Percentiles rank a stretch among this genome's conserved stretches.
These are phyloP conservation scores for Neonectria punicea DNA, from an alignment of 2,329 filamentous ascomycete genomes.

Conservation along the genomic window DNA sequence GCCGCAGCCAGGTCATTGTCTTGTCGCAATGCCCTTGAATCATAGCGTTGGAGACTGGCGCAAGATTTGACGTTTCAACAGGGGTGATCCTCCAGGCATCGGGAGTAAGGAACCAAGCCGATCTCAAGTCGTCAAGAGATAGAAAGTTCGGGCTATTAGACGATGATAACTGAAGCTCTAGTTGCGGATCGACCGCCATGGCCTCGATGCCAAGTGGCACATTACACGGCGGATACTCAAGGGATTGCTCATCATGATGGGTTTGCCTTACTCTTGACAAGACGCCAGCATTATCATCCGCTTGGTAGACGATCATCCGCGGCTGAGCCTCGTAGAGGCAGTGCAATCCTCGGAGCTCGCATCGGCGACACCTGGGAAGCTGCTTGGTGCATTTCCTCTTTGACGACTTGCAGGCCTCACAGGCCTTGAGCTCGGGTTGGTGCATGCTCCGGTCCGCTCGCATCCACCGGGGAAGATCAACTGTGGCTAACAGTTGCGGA, in stretches of 20 bases:
- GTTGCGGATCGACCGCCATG: background rate
- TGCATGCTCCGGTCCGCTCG: background rate
- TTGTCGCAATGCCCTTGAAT: slow-evolving; percentile 16
- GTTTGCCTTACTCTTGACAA: background rate
- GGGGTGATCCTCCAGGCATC: slow-evolving; percentile 18
- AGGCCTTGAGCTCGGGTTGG: slow-evolving; percentile 17
- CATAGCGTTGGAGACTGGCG: slow-evolving; percentile 12
- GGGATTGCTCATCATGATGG: background rate
- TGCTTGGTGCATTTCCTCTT: slow-evolving; percentile 36
- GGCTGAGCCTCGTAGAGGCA: slow-evolving; percentile 35
- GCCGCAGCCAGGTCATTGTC: slow-evolving; percentile 19
- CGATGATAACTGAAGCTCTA: background rate
- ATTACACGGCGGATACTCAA: background rate
- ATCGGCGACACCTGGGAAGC: slow-evolving; percentile 30
- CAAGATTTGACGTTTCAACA: background rate
- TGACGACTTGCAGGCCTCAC: slow-evolving; percentile 29
- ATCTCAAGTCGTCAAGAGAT: slow-evolving; percentile 26
- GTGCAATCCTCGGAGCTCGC: slow-evolving; percentile 24
- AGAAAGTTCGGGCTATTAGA: background rate
- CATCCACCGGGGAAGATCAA: background rate
- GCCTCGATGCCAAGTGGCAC: background rate
- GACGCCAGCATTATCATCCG: background rate
- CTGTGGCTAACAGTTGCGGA: background rate
- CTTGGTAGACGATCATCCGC: slow-evolving; percentile 21
- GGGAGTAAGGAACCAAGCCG: slow-evolving; percentile 28